Evolutionary conservation across 306 rosid genomes (phyloP).

Genomic region (Ammopiptanthus mongolicus): DNA sequence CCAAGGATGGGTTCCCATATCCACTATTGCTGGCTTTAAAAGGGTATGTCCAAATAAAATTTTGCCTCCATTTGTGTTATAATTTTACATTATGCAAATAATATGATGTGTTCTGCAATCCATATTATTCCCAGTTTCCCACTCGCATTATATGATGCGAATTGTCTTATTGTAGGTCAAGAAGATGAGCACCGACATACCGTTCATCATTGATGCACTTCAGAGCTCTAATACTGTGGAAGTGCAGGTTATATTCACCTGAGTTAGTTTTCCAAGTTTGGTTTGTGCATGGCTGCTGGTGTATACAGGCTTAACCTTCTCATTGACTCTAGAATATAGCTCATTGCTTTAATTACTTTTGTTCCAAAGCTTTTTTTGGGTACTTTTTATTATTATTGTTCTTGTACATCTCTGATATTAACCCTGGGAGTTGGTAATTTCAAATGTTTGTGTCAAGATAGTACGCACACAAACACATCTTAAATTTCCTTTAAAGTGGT

Average conservation of each 20-base stretch:
- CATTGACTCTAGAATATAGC: background rate
- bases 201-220: slow-evolving; percentile 77
- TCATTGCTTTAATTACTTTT: background rate
- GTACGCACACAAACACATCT: background rate
- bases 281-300: background rate
- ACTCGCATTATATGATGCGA: background rate
- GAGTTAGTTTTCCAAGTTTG: background rate
- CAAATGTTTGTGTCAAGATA: background rate
- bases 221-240: slow-evolving; percentile 65
- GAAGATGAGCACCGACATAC: slow-evolving; percentile 70
- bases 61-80: slow-evolving; percentile 11
- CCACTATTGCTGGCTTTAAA: slow-evolving; percentile 70
- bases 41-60: slow-evolving; percentile 53
- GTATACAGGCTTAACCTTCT: background rate
- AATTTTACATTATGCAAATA: background rate
- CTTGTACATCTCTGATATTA: background rate
- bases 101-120: background rate
- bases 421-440: background rate
- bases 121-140: slow-evolving; percentile 13
- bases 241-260: slow-evolving; percentile 64
- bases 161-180: slow-evolving; percentile 39
- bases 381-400: background rate
- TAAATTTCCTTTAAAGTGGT: background rate
- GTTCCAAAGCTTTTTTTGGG: background rate
- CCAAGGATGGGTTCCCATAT: slow-evolving; percentile 89